Base-by-base conservation (phyloP, 108 stramenopile species). In the Stephanodiscus triporus region DNA sequence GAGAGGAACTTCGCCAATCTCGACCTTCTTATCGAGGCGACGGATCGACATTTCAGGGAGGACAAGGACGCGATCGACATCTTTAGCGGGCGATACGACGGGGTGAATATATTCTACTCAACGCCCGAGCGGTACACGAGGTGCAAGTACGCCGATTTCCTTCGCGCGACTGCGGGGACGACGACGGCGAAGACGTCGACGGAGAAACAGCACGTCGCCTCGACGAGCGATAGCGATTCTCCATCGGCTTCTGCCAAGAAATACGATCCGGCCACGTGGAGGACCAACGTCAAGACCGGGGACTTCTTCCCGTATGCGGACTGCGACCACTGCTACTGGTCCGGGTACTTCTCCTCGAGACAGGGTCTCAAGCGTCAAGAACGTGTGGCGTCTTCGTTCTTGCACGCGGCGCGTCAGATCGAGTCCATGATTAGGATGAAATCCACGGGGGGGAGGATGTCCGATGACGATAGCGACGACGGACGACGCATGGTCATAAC, bases 281-380 rank as follows among this genome's bases (percentile, higher is more conserved):
- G 49, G 43, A 65, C 38, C 47, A 63, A 36, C 24, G 51, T 83
- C n/a, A 94, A 95, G 64, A 70, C 70, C 36, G 96, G 97, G 55
- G 98, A 98, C 63, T 95, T 97, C 72, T 94, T 98, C 63, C 98
- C 98, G n/a, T 97, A 97, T 73, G 78, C 91, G 51, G 96, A 97
- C 72, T 88, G 89, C 66, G 77, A 86, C 37, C 84, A 97, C 66
- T 85, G 91, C 64, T 97, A 93, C 78, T 98, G 98, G 98, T 96
- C 96, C 14, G 97, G 98, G 0, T 97, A 96, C 77, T 97, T 96
- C 81, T 89, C 97, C 7, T 88, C 87, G 27, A 86, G 98, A 9
- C 78, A 96, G 14, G 78, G 86, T 8, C 78, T 97, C 19, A 99
- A 98, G 67, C 75, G 88, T 38, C 77, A 93, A 45, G 95, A 97